These are phyloP conservation scores for Cryptococcus hybrid DNA, from an alignment of 1,284 basidiomycete species.

Conservation along the genomic window DNA sequence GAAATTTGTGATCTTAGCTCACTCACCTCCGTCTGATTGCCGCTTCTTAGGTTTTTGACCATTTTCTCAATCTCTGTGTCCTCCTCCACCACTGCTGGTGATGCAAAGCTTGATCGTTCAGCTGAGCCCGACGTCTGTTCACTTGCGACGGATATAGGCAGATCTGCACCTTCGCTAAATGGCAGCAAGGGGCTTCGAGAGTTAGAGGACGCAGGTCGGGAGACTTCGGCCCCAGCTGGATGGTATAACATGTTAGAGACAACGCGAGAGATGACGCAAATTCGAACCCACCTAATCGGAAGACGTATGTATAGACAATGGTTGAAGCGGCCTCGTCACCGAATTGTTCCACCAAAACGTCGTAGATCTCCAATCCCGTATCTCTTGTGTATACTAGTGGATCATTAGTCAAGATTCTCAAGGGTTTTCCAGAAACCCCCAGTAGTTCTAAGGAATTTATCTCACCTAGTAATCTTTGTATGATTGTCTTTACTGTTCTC, in stretches of 20 bases:
- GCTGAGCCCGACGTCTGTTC: slow-evolving; percentile 1
- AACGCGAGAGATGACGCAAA: background rate
- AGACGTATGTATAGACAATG: slow-evolving; percentile 51
- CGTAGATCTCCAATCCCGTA: slow-evolving; percentile 39
- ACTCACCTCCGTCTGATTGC: slow-evolving; percentile 27
- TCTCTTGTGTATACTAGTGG: slow-evolving; percentile 37
- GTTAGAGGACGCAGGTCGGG: slow-evolving; percentile 72
- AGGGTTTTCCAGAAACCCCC: background rate
- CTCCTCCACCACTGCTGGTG: background rate
- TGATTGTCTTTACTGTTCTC: slow-evolving; percentile 94
- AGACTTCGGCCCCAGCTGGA: slow-evolving; percentile 68
- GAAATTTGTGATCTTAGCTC: background rate
- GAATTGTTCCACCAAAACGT: slow-evolving; percentile 45
- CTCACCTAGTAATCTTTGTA: slow-evolving; percentile 91
- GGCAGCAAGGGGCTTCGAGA: slow-evolving; percentile 46
- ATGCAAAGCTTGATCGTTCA: slow-evolving; percentile 1
- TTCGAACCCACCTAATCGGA: slow-evolving; percentile 63
- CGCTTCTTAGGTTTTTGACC: slow-evolving; percentile 16
- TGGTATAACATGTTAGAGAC: background rate
- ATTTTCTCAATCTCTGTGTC: slow-evolving; percentile 25
- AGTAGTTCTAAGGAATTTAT: slow-evolving; percentile 16
- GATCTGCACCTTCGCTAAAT: slow-evolving; percentile 57
- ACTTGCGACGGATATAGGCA: slow-evolving; percentile 8
- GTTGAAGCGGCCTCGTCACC: slow-evolving; percentile 51
- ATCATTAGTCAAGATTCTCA: background rate